A percentile compares a stretch with the other conserved stretches of the same genome.
These are phyloP conservation scores for Raphidocelis subcapitata DNA, from an alignment of 139 green algal genomes.

Conservation along the genomic window DNA sequence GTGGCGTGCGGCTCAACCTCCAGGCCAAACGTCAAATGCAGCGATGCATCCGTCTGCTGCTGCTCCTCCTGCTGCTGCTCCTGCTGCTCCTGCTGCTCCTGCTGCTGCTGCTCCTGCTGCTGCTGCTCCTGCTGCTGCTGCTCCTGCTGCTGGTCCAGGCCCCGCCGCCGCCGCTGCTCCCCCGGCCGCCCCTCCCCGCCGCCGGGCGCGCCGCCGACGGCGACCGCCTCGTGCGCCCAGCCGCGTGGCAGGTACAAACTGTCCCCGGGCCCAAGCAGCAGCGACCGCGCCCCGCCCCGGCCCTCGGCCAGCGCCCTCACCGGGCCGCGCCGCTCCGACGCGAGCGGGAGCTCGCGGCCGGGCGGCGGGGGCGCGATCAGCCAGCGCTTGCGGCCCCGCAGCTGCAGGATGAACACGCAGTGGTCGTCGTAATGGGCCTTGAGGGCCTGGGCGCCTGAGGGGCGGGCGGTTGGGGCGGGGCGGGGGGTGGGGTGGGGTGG, in stretches of 20 bases:
- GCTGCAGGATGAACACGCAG: conserved; percentile 39
- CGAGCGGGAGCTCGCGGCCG: not conserved
- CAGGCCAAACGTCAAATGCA: conserved; percentile 17
- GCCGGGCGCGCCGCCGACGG: conserved; percentile 7
- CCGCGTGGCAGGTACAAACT: conserved; percentile 22
- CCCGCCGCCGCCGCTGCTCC: not conserved
- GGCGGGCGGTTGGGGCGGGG: not conserved
- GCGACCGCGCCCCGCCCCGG: too few species aligned
- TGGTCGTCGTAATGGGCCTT: conserved; percentile 48
- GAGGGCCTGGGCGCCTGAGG: conserved; percentile 29
- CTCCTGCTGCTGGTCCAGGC: not conserved
- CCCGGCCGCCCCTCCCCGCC: not conserved
- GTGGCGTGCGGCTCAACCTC: conserved; percentile 2
- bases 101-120: not conserved
- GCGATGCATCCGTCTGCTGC: not conserved
- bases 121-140: conserved; percentile 3
- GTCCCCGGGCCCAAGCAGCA: not conserved
- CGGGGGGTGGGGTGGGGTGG: not conserved
- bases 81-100: not conserved
- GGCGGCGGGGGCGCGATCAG: conserved; percentile 28
- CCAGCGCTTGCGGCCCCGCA: conserved; percentile 37
- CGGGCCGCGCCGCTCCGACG: not conserved
- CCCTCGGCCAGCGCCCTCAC: not conserved
- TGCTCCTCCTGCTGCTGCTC: not conserved
- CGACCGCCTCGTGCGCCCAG: conserved; percentile 22